Base-by-base conservation (phyloP, 2,329 filamentous ascomycete species). In the Aspergillus fumigatus region DNA sequence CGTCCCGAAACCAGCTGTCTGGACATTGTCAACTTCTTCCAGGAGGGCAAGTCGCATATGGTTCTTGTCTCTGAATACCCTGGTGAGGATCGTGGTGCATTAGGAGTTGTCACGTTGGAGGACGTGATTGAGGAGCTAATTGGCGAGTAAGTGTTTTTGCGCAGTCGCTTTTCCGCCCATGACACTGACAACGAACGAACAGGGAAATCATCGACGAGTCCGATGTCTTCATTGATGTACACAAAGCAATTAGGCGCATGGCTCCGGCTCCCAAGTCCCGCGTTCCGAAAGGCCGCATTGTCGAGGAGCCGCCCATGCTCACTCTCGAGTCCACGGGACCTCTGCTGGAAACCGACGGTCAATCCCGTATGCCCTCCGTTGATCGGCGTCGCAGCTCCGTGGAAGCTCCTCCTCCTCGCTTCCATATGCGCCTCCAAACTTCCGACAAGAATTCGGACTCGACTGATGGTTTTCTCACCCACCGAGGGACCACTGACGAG, bases 1-100 rank as follows among this genome's bases (percentile, higher is more conserved):
- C 85, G 90, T 9, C 91, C 94, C 0, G 91, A 97, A 70, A 99
- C 94, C 0, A 97, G 92, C 77, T 99, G 94, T 72, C 77, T 99
- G 55, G 94, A 99, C 73, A 97, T 99, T 67, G 91, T 99, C 77
- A 99, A 99, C 77, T 99, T 97, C 75, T 99, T 99, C 79, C 94
- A 99, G 74, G 94, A 99, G 79, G 94, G 94, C 67, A 99, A 99
- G 73, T 96, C 92, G 1, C 94, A 99, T 74, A 96, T 99, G 92
- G 93, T 97, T 0, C 80, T 99, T 27, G 94, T 97, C 8, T 97
- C 93, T 0, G 90, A 96, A 67, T 84, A 79, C 62, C 94, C 94
- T 1, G 92, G 93, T n/a, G 90, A 95, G 63, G 88, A 96, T 67
- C 87, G 89, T 67, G 94, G 94, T 48, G 92, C 92, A 5, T 79